Evolutionary conservation across 2,329 filamentous ascomycete species (phyloP), one percentile per base, ranked within the genome.

Genomic region (Pseudocercospora crystallina): DNA sequence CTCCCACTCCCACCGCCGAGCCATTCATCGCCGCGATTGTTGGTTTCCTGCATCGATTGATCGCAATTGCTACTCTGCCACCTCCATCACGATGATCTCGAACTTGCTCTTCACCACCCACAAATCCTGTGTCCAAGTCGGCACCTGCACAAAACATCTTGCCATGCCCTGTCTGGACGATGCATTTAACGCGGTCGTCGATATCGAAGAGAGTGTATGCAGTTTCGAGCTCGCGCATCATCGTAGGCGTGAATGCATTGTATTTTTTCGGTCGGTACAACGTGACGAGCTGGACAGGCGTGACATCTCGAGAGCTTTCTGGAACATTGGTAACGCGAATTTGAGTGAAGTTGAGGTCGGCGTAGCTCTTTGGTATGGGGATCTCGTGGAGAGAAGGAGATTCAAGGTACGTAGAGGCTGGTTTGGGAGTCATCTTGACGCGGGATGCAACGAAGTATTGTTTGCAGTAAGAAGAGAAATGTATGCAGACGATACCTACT

Each of bases 201-300:
- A 74, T 66, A 54, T 81, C 76, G 61, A 81, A 76, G 60, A 76
- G 73, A 45, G 61, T 65, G 57, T 77, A 79, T 10, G 80, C 81
- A 2, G 69, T 58, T 51, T 81, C 77, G 29, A 89, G 74, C 60
- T 85, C 84, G 12, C 70, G 62, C 61, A 80, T 79, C 83, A 89
- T 88, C 11, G 70, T 73, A 14, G 76, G 72, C 2, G 83, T 88
- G 69, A 89, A 88, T 53, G 83, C 85, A 77, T 89, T 89, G 70
- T 84, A 76, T 52, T 82, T 81, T 9, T 72, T 68, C 0, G 85
- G 86, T 13, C 86, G 81, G 70, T 86, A 76, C 35, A 89, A 77
- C 2, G 80, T 80, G 31, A 88, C 68, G 55, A 87, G 67, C 43
- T 89, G 76, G 44, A 87, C 76, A 12, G 79, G 78, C 1, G 84